Base-by-base conservation (phyloP, 805 yeast genomes). In the Candida loeiensis region DNA sequence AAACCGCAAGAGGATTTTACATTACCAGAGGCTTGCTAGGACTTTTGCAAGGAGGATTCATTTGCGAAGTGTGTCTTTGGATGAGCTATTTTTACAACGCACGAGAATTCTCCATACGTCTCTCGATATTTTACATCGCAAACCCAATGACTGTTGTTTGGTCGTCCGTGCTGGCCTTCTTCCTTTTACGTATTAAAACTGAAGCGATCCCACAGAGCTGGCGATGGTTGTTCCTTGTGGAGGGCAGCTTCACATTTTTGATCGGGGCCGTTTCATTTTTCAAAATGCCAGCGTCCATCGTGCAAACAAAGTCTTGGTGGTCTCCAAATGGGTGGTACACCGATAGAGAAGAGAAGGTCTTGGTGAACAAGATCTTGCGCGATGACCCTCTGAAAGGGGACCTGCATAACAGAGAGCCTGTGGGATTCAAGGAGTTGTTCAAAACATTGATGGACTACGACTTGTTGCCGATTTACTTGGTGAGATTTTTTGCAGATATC, bases 161-260 rank as follows among this genome's bases (percentile, higher is more conserved):
- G 45, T 47, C 56, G 2, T 40, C 50, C 38, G 45, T 54, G 25
- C 39, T 54, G n/a, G 53, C 56, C 2, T 49, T 53, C 36, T 54
- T 50, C 2, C 38, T 54, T 12, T 47, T 54, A 31, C 48, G 39
- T 26, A 45, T 54, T 27, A 61, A 75, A 22, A 79, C 77, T 13
- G 43, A 50, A 2, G 45, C 48, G 12, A 71, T 77, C 3, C 58
- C 64, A 53, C 60, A 59, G 7, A 82, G 83, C 17, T 82, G 88
- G 88, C 66, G 74, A 39, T 82, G 82, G 79, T 61, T 82, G 16
- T 82, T 82, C 47, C 52, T 82, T 14, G 67, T 83, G 39, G 86
- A 81, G 53, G 88, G 89, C 4, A 38, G 71, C 4, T 49, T 79
- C 31, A 80, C 88, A 2, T 56, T 80, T 4, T 14, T 53, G 2